phyloP scores from a whole-genome alignment of 2,329 filamentous ascomycete species.

The Trichoderma afroharzianum region DNA sequence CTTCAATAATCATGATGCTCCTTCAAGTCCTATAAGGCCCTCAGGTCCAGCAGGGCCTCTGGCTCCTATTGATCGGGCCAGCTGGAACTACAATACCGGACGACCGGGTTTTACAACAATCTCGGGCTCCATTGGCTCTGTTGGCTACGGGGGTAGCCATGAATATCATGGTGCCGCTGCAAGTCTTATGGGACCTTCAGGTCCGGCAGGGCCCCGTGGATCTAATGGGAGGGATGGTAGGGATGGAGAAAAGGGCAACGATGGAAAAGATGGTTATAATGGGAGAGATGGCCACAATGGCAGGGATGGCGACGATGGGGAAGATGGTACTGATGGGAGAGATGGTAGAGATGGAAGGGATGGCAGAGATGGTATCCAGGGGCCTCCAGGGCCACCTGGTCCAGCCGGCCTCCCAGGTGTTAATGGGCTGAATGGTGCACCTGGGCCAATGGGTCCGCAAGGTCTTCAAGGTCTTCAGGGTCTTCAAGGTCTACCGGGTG shows the following conservation, averaged over 20 bases:
- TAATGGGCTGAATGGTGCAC: not conserved
- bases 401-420: not conserved
- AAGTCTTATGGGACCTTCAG: not conserved
- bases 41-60: too few species aligned
- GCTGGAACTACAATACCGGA: not conserved
- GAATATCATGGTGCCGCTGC: not conserved
- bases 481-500: too few species aligned
- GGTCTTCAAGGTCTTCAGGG: too few species aligned
- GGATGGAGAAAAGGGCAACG: too few species aligned
- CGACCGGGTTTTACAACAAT: not conserved
- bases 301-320: too few species aligned
- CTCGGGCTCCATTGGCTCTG: not conserved
- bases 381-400: not conserved
- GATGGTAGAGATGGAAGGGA: not conserved
- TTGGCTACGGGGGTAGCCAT: not conserved
- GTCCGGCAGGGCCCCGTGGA: not conserved
- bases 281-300: not conserved
- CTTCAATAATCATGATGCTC: too few species aligned
- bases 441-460: not conserved
- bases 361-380: not conserved
- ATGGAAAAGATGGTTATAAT: not conserved
- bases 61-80: not conserved
- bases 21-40: too few species aligned
- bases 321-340: too few species aligned
- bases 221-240: not conserved